These are phyloP conservation scores for Cladosporium sp. DNA, from an alignment of 2,329 filamentous ascomycete genomes.

Conservation along the genomic window DNA sequence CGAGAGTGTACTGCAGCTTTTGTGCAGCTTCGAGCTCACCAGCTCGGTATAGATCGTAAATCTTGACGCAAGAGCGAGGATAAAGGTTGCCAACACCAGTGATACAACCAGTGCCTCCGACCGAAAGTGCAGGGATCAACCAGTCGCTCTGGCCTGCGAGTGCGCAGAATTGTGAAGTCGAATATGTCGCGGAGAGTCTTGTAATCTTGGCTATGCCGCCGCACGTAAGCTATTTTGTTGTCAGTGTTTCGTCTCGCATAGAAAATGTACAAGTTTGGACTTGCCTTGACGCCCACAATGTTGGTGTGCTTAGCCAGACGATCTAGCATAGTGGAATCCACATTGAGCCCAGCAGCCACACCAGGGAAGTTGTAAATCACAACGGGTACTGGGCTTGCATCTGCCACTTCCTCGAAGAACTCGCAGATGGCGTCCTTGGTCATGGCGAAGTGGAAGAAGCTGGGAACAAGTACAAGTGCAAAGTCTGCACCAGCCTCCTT, in stretches of 20 bases:
- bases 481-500: constrained; percentile 43
- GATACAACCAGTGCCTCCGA: constrained; percentile 62
- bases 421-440: constrained; percentile 39
- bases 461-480: constrained; percentile 44
- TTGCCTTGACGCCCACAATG: constrained; percentile 41
- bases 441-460: constrained; percentile 46
- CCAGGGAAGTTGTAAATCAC: constrained; percentile 53
- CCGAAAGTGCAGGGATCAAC: constrained; percentile 58
- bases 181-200: constrained; percentile 42
- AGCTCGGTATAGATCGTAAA: constrained; percentile 24
- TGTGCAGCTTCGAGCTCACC: constrained; percentile 51
- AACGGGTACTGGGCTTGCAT: constrained; percentile 45
- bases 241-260: not conserved
- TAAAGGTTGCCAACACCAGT: constrained; percentile 66
- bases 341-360: constrained; percentile 47
- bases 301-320: constrained; percentile 40
- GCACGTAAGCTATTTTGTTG: constrained; percentile 35
- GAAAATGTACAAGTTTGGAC: not conserved
- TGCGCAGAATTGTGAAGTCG: constrained; percentile 42
- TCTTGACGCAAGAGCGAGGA: constrained; percentile 53
- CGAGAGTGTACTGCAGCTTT: constrained; percentile 54
- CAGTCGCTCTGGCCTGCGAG: constrained; percentile 49
- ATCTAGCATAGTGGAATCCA: constrained; percentile 47
- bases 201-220: constrained; percentile 47
- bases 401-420: constrained; percentile 43